Evolutionary conservation across 73 alveolate species (phyloP), one percentile per base, ranked within the genome.

Genomic region (Paramecium primaurelia): DNA sequence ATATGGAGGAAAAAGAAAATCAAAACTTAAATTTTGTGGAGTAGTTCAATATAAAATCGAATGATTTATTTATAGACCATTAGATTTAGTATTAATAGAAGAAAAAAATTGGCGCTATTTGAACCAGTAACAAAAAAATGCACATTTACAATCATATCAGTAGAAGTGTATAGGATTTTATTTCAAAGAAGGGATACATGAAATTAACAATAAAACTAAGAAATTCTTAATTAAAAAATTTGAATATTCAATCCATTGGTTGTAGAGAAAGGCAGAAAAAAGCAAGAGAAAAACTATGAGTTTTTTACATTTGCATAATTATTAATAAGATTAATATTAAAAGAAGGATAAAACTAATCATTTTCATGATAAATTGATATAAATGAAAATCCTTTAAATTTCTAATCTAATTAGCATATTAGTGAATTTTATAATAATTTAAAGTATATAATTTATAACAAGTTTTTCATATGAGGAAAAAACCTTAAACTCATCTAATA

Each of bases 11-110:
- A 88, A 77, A 30, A 88, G 64, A 30, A 71, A 77, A 47, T 44
- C 73, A 22, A 88, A 83, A 71, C 38, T 83, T 3, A 44, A 71
- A 22, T 71, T 88, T 44, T 71, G 34, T 32, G 94, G 94, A 7
- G 87, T 77, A 20, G 83, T 88, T 6, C 44, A 71, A 60, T 71
- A 26, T 8, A 89, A 89, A 47, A 45, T 89, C 9, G 92, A 86
- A 22, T 89, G 94, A 92, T 59, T 89, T 25, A 89, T 89, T 34
- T 89, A 89, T 59, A 71, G 84, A 89, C 94, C 92, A 42, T 47
- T 77, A 71, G 86, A 89, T 49, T 45, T 89, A 44, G 68, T 71
- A 12, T 18, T 89, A 22, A 37, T 71, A 2, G 92, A 89, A 73
- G 77, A 77, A 77, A 64, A 58, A 89, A 89, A 89, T 71, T 89